Percentiles rank a stretch among this genome's conserved stretches.
Conservation (phyloP, 805 yeast species). For the Naumovozyma dairenensis region DNA sequence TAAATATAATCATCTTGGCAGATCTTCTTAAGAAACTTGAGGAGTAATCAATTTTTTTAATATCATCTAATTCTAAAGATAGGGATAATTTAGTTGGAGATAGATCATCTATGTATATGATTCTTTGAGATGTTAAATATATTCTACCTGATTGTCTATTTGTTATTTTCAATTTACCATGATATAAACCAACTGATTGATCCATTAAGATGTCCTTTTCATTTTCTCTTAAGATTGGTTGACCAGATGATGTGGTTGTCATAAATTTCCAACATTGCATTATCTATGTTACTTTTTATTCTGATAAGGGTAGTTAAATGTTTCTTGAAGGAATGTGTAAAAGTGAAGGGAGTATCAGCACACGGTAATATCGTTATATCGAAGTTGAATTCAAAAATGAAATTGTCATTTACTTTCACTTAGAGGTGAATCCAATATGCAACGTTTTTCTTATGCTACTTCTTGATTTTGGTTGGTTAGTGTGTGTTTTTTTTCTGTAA, state of each 20-base stretch:
- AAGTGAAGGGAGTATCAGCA: too few species aligned
- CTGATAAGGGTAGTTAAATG: neutral
- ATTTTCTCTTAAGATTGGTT: constrained; percentile 32
- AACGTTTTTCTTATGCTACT: too few species aligned
- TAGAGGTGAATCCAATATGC: too few species aligned
- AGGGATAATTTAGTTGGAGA: constrained; percentile 36
- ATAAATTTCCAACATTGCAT: constrained; percentile 31
- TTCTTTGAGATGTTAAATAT: constrained; percentile 63
- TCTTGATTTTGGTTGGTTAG: too few species aligned
- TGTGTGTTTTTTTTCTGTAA: too few species aligned
- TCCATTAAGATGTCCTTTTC: constrained; percentile 48
- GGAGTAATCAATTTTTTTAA: constrained; percentile 33
- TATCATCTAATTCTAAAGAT: constrained; percentile 35
- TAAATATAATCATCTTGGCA: constrained; percentile 54
- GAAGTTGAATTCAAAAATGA: too few species aligned
- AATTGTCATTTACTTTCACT: too few species aligned
- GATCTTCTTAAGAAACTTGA: constrained; percentile 64
- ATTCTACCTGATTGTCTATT: constrained; percentile 66
- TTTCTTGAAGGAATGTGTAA: too few species aligned
- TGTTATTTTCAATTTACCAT: constrained; percentile 55
- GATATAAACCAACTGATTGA: constrained; percentile 63
- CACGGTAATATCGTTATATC: too few species aligned
- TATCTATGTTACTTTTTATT: neutral
- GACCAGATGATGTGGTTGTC: constrained; percentile 31
- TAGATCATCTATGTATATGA: constrained; percentile 60